These are phyloP conservation scores for Ajuga chamaepitys DNA, from an alignment of 257 asterid species.

Conservation along the genomic window DNA sequence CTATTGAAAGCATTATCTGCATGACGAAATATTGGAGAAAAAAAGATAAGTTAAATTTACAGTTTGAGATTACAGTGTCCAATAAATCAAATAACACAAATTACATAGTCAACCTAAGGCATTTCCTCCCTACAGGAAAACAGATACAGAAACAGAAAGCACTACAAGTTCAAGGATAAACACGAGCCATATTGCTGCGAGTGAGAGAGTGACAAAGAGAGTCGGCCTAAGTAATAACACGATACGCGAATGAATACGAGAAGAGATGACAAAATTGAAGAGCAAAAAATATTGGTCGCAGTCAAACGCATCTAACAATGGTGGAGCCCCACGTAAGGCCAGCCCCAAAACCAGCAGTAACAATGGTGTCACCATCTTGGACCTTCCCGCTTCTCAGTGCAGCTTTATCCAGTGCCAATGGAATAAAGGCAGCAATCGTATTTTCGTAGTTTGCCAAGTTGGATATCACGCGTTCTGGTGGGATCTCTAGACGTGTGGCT, in stretches of 20 bases:
- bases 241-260: background rate
- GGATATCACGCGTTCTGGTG: slow-evolving; percentile 71
- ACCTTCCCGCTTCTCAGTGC: slow-evolving; percentile 81
- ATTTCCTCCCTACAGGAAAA: background rate
- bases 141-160: no score
- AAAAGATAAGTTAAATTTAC: no score
- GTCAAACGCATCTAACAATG: slow-evolving; percentile 73
- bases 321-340: slow-evolving; percentile 96
- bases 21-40: no score
- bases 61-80: no score
- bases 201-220: background rate
- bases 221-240: no score
- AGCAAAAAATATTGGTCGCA: no score
- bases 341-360: slow-evolving; percentile 92
- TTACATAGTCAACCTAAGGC: background rate
- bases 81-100: no score
- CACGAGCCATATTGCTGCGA: no score
- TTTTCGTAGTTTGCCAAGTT: slow-evolving; percentile 77
- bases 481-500: slow-evolving; percentile 59
- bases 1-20: no score
- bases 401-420: slow-evolving; percentile 86
- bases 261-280: background rate
- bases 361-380: slow-evolving; percentile 58
- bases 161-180: no score
- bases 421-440: slow-evolving; percentile 91